A percentile compares a stretch with the other conserved stretches of the same genome.
These are phyloP conservation scores for Botrytis byssoidea DNA, from an alignment of 2,329 filamentous ascomycete genomes.

Conservation along the genomic window DNA sequence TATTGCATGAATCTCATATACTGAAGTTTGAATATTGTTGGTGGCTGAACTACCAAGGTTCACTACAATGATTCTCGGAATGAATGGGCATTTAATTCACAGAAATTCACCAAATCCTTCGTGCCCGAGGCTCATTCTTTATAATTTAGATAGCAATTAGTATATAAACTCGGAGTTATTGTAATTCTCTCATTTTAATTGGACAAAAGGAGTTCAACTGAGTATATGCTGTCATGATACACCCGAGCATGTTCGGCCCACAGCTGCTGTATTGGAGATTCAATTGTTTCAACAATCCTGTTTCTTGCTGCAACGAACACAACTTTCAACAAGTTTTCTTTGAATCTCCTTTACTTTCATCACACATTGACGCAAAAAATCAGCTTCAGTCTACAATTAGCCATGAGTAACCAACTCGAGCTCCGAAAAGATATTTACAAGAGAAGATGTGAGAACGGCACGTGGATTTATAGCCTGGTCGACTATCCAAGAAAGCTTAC, in stretches of 20 bases:
- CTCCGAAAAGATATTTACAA: background rate
- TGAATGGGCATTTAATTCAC: background rate
- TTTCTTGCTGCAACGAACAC: background rate
- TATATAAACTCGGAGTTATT: background rate
- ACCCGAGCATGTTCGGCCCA: background rate
- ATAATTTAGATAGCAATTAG: background rate
- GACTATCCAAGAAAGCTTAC: background rate
- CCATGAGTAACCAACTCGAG: background rate
- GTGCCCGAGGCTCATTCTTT: background rate
- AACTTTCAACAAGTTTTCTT: background rate
- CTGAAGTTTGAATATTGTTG: background rate
- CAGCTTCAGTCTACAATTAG: no score
- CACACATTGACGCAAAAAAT: background rate
- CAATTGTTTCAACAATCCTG: background rate
- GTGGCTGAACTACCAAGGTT: background rate
- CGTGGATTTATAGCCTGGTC: background rate
- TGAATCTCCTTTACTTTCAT: background rate
- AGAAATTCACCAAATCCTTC: background rate
- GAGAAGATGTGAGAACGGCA: background rate
- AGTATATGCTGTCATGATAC: background rate
- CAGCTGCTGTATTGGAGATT: background rate
- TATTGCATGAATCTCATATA: background rate
- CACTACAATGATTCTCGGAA: background rate
- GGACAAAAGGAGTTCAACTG: background rate
- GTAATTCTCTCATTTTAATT: background rate